Percentiles rank a stretch among this genome's conserved stretches.
Conservation (phyloP, 306 rosid genomes). For the Pterocarpus macrocarpus region DNA sequence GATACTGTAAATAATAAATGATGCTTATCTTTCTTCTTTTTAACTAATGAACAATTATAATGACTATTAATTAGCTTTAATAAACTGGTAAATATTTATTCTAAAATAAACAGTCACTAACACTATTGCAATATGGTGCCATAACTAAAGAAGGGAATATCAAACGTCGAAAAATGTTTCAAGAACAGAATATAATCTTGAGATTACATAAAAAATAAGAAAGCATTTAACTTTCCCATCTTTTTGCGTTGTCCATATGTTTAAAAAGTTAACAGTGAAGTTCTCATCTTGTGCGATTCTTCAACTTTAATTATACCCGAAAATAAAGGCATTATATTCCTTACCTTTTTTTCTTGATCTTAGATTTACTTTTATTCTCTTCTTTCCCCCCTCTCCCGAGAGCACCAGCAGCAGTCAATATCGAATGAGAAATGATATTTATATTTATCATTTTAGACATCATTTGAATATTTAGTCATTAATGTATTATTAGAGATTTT, state of each 20-base stretch:
- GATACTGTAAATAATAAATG: too few species aligned
- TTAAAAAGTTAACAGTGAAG: slow-evolving; percentile 42
- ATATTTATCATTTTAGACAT: too few species aligned
- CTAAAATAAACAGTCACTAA: background rate
- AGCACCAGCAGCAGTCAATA: slow-evolving; percentile 46
- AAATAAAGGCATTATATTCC: slow-evolving; percentile 83
- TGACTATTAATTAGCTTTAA: background rate
- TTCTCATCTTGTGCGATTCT: slow-evolving; percentile 62
- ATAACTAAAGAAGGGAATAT: background rate
- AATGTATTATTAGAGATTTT: too few species aligned
- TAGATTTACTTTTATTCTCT: slow-evolving; percentile 53
- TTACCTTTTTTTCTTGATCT: slow-evolving; percentile 44
- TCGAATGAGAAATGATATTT: too few species aligned
- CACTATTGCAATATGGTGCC: background rate
- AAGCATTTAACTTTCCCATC: slow-evolving; percentile 45
- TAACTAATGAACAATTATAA: too few species aligned
- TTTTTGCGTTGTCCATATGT: slow-evolving; percentile 51
- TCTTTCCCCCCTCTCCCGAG: slow-evolving; percentile 43
- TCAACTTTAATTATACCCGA: slow-evolving; percentile 58
- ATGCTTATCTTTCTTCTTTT: too few species aligned
- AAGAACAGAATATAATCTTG: background rate
- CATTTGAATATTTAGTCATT: too few species aligned
- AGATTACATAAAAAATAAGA: background rate
- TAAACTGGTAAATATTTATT: background rate
- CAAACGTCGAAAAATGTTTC: background rate